Percentiles rank a stretch among this genome's conserved stretches.
Evolutionary conservation across 768 basidiomycete genomes (phyloP).

Genomic region (Panellus pusillus): DNA sequence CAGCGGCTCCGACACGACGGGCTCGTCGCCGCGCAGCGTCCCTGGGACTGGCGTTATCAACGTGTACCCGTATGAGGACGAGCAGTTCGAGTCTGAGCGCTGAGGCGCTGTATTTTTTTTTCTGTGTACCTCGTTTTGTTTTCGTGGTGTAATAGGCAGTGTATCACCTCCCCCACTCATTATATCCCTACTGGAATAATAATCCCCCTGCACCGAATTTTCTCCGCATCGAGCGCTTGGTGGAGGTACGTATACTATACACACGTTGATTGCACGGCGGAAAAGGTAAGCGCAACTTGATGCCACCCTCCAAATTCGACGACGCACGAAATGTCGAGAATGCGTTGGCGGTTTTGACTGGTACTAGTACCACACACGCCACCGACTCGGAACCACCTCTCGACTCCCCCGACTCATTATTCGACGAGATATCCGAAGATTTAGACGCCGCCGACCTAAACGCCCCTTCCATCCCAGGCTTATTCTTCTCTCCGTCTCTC

Average conservation of each 20-base stretch:
- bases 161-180: neutral
- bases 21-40: conserved; percentile 26
- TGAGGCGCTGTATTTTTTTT: conserved; percentile 19
- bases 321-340: too few species aligned
- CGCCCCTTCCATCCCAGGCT: conserved; percentile 61
- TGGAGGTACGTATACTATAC: too few species aligned
- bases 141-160: too few species aligned
- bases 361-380: too few species aligned
- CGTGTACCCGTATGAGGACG: conserved; percentile 46
- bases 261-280: too few species aligned
- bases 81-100: conserved; percentile 36
- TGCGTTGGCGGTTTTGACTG: too few species aligned
- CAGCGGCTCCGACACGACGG: conserved; percentile 32
- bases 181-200: neutral
- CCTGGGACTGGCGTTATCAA: conserved; percentile 38
- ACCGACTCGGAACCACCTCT: too few species aligned
- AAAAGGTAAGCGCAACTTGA: too few species aligned
- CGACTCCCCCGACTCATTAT: conserved; percentile 8
- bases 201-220: neutral
- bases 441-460: conserved; percentile 30
- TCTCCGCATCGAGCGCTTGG: neutral
- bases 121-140: neutral
- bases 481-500: conserved; percentile 58
- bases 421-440: neutral
- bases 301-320: neutral